Evolutionary conservation across 768 basidiomycete species (phyloP).

Genomic region (Russula sp.): DNA sequence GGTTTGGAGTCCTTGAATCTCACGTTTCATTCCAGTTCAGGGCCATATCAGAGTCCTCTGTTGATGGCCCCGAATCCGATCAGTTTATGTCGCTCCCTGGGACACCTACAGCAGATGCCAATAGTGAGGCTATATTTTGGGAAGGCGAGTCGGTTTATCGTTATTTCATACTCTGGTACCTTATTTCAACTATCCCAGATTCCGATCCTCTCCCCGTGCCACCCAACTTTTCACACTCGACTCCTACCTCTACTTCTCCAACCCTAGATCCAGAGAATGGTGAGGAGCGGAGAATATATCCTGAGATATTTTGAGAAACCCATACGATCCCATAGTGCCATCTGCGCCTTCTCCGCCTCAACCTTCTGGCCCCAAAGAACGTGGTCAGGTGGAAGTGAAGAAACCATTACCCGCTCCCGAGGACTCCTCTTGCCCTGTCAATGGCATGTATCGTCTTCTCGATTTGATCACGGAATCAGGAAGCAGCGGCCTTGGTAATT

Average conservation of each 20-base stretch:
- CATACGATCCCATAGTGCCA: not conserved
- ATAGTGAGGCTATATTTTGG: not conserved
- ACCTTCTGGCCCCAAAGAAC: not conserved
- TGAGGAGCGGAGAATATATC: not conserved
- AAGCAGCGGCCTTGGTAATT: constrained; percentile 44
- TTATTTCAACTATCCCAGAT: not conserved
- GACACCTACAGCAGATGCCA: not conserved
- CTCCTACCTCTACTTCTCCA: not conserved
- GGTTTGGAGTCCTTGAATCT: not conserved
- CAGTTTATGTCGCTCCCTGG: constrained; percentile 8
- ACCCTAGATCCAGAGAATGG: not conserved
- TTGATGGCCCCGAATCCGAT: constrained; percentile 5
- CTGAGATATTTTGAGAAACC: not conserved
- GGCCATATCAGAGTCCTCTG: not conserved
- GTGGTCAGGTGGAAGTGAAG: not conserved
- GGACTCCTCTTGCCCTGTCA: constrained; percentile 26
- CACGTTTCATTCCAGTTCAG: not conserved
- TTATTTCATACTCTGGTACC: not conserved
- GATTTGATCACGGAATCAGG: constrained; percentile 47
- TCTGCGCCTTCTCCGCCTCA: not conserved
- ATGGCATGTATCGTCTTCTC: constrained; percentile 46
- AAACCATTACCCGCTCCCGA: not conserved
- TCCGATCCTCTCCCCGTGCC: not conserved
- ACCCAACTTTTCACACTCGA: not conserved
- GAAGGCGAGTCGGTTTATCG: not conserved